Evolutionary conservation across 2,329 filamentous ascomycete species (phyloP), one percentile per base, ranked within the genome.

Genomic region (Setomelanomma holmii): DNA sequence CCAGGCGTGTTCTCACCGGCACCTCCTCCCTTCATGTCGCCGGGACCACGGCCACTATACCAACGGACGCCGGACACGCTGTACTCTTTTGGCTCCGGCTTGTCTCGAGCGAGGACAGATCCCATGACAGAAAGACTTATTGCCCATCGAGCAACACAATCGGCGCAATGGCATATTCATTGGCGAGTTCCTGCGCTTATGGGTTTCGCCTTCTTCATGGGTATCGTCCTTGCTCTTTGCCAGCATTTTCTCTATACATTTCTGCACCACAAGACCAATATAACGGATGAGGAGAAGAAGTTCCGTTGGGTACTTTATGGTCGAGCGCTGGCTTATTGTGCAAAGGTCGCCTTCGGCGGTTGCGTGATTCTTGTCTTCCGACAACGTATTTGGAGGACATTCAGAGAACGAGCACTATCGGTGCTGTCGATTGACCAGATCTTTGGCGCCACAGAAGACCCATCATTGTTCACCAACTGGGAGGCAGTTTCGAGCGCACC

Each of bases 131-230:
- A 72, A 42, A 58, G 63, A 17, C 61, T 72, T 16, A 72, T 72
- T 23, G 63, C 64, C 40, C 65, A 66, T 34, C 52, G 69, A 14
- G 61, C 69, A n/a, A 72, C 68, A 1, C 63, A 72, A 46, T 66
- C 66, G 41, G 58, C 67, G 16, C 41, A 61, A 49, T 72, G 69
- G 69, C 63, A 56, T 19, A 51, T 72, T 19, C 68, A 75, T 51
- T 80, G 76, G 76, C 73, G 72, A 16, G 67, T 60, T 14, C 70
- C 72, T 0, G 40, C 60, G 2, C 46, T 66, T 16, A 71, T 74
- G 58, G 51, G 56, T 2, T 45, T 55, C 24, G 54, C 66, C 1
- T 71, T 74, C 41, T 7, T 69, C 11, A 49, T 64, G 39, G 72
- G 71, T 3, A 50, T 73, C 11, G 33, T 63, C 1, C 57, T 73